Conservation (phyloP, 306 rosid genomes). For the Mimosa pudica region DNA sequence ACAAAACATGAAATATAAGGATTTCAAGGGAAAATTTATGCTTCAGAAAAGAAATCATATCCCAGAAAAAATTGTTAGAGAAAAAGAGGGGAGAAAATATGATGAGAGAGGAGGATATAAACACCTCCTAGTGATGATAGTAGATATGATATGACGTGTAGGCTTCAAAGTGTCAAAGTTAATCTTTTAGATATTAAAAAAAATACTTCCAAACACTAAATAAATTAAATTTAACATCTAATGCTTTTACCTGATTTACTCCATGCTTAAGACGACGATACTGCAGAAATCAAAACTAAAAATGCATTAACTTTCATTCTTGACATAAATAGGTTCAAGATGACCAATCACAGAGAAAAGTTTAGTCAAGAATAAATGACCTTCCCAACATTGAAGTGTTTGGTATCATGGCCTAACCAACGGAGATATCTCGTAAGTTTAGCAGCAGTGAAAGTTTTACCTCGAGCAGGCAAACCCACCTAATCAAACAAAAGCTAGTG, state of each 20-base stretch:
- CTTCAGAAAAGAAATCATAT: slow-evolving; percentile 11
- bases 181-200: slow-evolving; percentile 13
- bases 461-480: slow-evolving; percentile 99
- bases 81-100: not conserved
- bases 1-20: slow-evolving; percentile 23
- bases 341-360: slow-evolving; percentile 32
- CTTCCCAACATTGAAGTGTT: slow-evolving; percentile 99
- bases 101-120: not conserved
- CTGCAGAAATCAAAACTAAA: slow-evolving; percentile 54
- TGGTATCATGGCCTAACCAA: slow-evolving; percentile 98
- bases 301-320: slow-evolving; percentile 36
- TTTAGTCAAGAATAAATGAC: slow-evolving; percentile 53
- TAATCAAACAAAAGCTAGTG: slow-evolving; percentile 39
- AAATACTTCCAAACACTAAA: slow-evolving; percentile 8
- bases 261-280: slow-evolving; percentile 99
- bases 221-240: not conserved
- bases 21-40: slow-evolving; percentile 22
- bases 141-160: not conserved
- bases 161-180: not conserved
- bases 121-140: not conserved
- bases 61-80: not conserved
- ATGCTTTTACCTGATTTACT: slow-evolving; percentile 70
- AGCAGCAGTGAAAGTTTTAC: slow-evolving; percentile 98
- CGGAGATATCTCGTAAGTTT: slow-evolving; percentile 98
- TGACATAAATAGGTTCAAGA: slow-evolving; percentile 25